Percentiles rank a stretch among this genome's conserved stretches.
Conservation (phyloP, 768 basidiomycete genomes). For the Podaxis sp. region DNA sequence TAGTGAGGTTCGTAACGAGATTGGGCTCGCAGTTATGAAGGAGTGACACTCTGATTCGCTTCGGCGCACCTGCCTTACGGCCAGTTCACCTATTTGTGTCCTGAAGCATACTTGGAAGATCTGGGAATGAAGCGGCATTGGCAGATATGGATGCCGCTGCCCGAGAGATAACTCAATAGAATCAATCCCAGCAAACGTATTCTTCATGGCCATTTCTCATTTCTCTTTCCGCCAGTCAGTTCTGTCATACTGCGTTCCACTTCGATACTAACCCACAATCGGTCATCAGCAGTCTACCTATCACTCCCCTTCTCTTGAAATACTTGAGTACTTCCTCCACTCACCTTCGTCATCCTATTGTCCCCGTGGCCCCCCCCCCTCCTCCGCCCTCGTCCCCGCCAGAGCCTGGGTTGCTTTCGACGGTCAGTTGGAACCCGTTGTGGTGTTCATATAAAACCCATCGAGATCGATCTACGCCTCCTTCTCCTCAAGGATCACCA, state of each 20-base stretch:
- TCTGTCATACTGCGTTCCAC: conserved; percentile 5
- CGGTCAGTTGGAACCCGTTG: not conserved
- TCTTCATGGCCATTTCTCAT: conserved; percentile 3
- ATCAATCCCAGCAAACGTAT: conserved; percentile 3
- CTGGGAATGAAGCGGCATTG: conserved; percentile 9
- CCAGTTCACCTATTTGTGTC: conserved; percentile 6
- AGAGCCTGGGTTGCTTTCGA: not conserved
- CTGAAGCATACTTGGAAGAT: not conserved
- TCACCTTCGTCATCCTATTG: not conserved
- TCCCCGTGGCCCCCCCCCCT: not conserved
- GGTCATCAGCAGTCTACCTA: not conserved
- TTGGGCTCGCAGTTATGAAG: conserved; percentile 2
- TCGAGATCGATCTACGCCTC: conserved; percentile 10
- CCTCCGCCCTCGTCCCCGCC: not conserved
- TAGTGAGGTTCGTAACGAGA: conserved; percentile 7
- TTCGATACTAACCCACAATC: conserved; percentile 9
- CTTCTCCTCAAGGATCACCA: not conserved
- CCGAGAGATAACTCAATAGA: conserved; percentile 6
- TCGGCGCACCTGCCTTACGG: conserved; percentile 7
- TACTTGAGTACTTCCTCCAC: not conserved
- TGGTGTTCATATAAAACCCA: not conserved
- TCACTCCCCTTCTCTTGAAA: not conserved
- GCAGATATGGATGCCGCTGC: conserved; percentile 9
- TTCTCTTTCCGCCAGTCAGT: not conserved
- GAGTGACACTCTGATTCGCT: conserved; percentile 9